Evolutionary conservation across 768 basidiomycete species (phyloP).

Genomic region (Kondoa malvinella): DNA sequence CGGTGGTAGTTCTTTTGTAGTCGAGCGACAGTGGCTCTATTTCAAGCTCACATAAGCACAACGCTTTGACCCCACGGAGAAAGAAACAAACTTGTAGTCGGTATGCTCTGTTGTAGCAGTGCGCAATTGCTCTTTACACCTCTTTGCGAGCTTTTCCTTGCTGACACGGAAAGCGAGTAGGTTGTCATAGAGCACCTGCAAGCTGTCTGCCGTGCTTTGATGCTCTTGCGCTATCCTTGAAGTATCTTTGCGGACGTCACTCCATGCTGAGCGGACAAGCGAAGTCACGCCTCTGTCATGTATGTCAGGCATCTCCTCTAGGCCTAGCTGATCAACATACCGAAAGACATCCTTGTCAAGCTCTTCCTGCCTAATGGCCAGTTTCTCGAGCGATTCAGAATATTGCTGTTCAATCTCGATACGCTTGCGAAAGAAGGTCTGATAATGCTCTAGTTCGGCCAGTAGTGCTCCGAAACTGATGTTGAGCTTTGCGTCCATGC

Average conservation of each 20-base stretch:
- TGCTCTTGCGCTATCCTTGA: conserved; percentile 18
- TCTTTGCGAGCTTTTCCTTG: conserved; percentile 22
- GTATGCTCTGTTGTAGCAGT: conserved; percentile 16
- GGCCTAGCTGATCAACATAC: no score
- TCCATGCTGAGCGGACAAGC: conserved; percentile 11
- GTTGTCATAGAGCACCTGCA: conserved; percentile 1
- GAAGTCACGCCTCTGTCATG: conserved; percentile 2
- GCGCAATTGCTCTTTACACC: conserved; percentile 22
- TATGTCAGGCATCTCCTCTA: no score
- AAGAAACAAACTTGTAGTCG: conserved; percentile 24
- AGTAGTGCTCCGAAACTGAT: background rate
- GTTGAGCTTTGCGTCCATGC: conserved; percentile 4
- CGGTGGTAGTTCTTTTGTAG: conserved; percentile 23
- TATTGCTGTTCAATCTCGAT: conserved; percentile 24
- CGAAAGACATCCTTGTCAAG: conserved; percentile 4
- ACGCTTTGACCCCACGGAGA: no score
- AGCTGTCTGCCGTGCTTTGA: background rate
- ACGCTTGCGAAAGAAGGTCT: background rate
- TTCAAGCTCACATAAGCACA: no score
- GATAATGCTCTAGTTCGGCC: background rate
- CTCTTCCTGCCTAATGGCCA: conserved; percentile 10
- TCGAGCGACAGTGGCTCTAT: conserved; percentile 8
- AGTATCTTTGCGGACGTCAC: conserved; percentile 7
- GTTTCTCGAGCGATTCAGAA: conserved; percentile 21
- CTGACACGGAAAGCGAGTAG: conserved; percentile 16